Percentiles rank a stretch among this genome's conserved stretches.
Conservation (phyloP, 768 basidiomycete species). For the Mycena olivaceomarginata region DNA sequence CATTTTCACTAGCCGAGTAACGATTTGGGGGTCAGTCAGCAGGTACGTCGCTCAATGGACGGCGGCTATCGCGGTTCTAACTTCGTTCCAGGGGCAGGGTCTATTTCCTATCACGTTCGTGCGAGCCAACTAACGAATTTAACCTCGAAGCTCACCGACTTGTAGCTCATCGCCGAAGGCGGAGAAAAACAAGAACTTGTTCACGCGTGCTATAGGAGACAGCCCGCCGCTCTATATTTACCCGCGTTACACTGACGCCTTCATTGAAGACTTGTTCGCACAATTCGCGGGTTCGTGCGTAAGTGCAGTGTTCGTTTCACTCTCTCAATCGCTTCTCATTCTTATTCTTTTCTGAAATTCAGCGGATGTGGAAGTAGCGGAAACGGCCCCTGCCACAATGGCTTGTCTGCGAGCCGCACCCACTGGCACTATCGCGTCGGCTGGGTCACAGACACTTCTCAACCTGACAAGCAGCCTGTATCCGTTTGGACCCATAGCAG, state of each 20-base stretch:
- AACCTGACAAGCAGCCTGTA: constrained; percentile 58
- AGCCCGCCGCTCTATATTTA: constrained; percentile 62
- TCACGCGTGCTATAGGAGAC: constrained; percentile 65
- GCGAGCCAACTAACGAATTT: background rate
- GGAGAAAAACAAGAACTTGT: constrained; percentile 61
- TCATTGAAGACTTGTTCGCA: constrained; percentile 57
- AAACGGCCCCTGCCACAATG: constrained; percentile 48
- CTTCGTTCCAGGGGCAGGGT: constrained; percentile 55
- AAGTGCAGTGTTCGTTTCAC: constrained; percentile 22
- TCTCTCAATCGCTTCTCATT: background rate
- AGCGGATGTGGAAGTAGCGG: constrained; percentile 51
- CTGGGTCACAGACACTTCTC: constrained; percentile 54
- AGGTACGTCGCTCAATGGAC: constrained; percentile 21
- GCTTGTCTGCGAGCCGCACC: constrained; percentile 57
- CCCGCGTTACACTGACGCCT: constrained; percentile 57
- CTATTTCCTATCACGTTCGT: constrained; percentile 63
- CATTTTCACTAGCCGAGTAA: constrained; percentile 54
- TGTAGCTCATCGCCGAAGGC: constrained; percentile 61
- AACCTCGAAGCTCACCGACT: background rate
- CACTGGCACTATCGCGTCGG: constrained; percentile 52
- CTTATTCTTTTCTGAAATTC: background rate
- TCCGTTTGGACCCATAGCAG: constrained; percentile 62
- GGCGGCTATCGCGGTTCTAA: background rate
- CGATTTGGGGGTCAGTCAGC: constrained; percentile 67
- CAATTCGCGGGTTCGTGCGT: constrained; percentile 61